phyloP scores from a whole-genome alignment of 306 rosid genomes.

The Lathyrus sativus region DNA sequence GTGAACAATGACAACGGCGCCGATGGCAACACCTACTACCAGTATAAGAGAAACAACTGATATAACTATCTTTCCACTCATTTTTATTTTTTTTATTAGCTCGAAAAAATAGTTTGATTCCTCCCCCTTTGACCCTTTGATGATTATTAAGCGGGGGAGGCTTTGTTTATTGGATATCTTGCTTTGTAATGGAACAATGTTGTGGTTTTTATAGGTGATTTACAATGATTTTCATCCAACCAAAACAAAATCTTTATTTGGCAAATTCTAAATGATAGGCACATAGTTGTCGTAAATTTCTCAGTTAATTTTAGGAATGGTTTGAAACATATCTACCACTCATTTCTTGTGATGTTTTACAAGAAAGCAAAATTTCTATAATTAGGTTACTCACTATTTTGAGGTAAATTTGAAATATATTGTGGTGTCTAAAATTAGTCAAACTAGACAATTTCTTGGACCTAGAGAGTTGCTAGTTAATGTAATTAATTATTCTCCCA shows the following conservation, averaged over 20 bases:
- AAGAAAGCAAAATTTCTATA: background rate
- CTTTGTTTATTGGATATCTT: conserved; percentile 9
- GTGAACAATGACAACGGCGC: conserved; percentile 43
- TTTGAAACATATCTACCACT: conserved; percentile 2
- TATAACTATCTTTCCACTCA: conserved; percentile 48
- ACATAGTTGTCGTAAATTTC: background rate
- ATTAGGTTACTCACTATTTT: background rate
- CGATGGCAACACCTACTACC: conserved; percentile 63
- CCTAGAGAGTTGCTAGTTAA: background rate
- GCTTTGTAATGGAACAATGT: background rate
- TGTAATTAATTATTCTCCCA: too few species aligned
- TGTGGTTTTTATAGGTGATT: conserved; percentile 27
- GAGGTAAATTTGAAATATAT: background rate
- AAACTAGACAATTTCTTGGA: background rate
- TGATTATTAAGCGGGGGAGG: background rate
- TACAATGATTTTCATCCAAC: background rate
- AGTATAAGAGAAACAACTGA: conserved; percentile 60
- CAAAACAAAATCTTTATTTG: background rate
- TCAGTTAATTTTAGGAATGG: conserved; percentile 2
- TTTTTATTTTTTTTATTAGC: background rate
- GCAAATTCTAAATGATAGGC: conserved; percentile 5
- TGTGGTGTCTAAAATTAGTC: too few species aligned
- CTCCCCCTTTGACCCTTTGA: conserved; percentile 24
- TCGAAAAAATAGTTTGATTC: background rate
- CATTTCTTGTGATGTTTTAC: background rate